phyloP scores from a whole-genome alignment of 495 filamentous ascomycete species.

The Oidiodendron maius region DNA sequence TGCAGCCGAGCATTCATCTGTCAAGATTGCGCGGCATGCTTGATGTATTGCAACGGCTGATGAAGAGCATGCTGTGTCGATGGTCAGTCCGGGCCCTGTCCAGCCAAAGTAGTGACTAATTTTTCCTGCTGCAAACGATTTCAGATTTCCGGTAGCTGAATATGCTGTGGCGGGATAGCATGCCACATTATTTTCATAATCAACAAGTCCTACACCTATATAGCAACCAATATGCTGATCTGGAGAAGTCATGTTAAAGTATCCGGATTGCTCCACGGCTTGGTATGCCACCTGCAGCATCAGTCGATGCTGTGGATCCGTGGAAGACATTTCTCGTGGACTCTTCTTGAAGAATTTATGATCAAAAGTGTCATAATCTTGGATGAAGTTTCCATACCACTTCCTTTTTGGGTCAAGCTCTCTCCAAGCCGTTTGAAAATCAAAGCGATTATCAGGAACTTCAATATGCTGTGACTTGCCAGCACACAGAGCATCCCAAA shows the following conservation, averaged over 20 bases:
- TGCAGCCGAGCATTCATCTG: conserved; percentile 38
- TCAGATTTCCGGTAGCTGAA: conserved; percentile 32
- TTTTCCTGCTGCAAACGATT: conserved; percentile 53
- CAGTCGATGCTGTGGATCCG: conserved; percentile 51
- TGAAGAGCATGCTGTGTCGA: conserved; percentile 87
- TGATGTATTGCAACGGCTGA: conserved; percentile 56
- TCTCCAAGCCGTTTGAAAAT: background rate
- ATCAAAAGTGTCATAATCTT: conserved; percentile 48
- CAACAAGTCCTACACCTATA: conserved; percentile 6
- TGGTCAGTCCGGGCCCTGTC: conserved; percentile 56
- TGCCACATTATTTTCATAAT: conserved; percentile 28
- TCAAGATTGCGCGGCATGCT: conserved; percentile 72
- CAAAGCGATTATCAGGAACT: background rate
- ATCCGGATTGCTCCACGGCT: conserved; percentile 45
- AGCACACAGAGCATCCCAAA: conserved; percentile 2
- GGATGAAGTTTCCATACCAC: conserved; percentile 38
- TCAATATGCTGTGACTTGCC: conserved; percentile 1
- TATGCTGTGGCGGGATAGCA: conserved; percentile 26
- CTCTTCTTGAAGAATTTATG: conserved; percentile 53
- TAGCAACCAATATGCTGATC: conserved; percentile 3
- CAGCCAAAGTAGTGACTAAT: conserved; percentile 52
- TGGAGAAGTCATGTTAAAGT: background rate
- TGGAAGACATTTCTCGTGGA: conserved; percentile 45
- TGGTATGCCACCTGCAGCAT: conserved; percentile 49
- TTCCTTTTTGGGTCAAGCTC: conserved; percentile 16